These are phyloP conservation scores for Suillus cothurnatus DNA, from an alignment of 768 basidiomycete species.

Conservation along the genomic window DNA sequence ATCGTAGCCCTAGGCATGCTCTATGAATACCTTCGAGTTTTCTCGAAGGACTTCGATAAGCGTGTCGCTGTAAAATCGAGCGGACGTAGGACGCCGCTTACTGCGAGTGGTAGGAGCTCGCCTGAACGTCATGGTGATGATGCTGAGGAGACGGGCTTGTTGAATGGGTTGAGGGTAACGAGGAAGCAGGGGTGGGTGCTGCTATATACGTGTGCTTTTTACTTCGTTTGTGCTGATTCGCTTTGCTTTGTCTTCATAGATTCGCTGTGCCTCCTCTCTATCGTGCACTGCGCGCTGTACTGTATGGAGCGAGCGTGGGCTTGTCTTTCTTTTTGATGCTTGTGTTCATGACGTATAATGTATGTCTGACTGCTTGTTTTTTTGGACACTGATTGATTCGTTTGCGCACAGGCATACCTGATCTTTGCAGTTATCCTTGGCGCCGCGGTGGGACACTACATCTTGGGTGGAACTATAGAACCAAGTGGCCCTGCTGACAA, in stretches of 20 bases:
- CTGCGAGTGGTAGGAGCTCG: slow-evolving; percentile 41
- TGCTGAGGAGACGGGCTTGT: slow-evolving; percentile 55
- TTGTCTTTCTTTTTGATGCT: slow-evolving; percentile 92
- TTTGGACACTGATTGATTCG: slow-evolving; percentile 1
- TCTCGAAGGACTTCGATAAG: slow-evolving; percentile 60
- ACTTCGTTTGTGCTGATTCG: not conserved
- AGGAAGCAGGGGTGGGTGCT: slow-evolving; percentile 49
- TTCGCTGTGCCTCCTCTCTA: slow-evolving; percentile 49
- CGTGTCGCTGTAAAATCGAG: slow-evolving; percentile 54
- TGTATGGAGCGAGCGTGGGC: slow-evolving; percentile 79
- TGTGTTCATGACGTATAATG: slow-evolving; percentile 97
- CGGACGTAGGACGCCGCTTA: slow-evolving; percentile 49
- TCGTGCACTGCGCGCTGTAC: slow-evolving; percentile 58
- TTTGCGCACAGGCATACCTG: slow-evolving; percentile 69
- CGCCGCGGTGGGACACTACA: slow-evolving; percentile 80
- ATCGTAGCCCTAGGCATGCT: slow-evolving; percentile 71
- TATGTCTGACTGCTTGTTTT: slow-evolving; percentile 38
- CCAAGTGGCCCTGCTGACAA: slow-evolving; percentile 51
- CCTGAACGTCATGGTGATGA: slow-evolving; percentile 33
- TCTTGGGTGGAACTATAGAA: slow-evolving; percentile 70
- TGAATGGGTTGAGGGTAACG: slow-evolving; percentile 47
- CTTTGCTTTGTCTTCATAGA: slow-evolving; percentile 33
- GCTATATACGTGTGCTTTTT: not conserved
- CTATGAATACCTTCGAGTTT: slow-evolving; percentile 77
- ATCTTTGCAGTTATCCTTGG: slow-evolving; percentile 82